Evolutionary conservation across 192 early-diverging fungal species (phyloP).

Genomic region (Chytriomyces confervae): DNA sequence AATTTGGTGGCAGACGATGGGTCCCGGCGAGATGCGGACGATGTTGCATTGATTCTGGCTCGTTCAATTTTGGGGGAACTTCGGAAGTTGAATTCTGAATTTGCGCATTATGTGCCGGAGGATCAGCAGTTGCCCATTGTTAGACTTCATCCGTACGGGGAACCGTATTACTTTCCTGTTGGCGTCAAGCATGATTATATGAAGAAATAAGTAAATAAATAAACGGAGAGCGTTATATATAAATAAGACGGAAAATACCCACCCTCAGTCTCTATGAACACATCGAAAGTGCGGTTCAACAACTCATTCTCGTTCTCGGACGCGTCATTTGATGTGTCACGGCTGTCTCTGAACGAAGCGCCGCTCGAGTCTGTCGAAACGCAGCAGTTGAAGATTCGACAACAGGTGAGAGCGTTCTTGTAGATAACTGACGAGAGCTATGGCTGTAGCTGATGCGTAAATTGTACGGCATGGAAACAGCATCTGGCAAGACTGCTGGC

Average conservation of each 20-base stretch:
- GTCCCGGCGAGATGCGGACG: neutral
- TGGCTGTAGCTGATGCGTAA: no score
- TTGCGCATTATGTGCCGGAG: constrained; percentile 45
- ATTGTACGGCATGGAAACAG: neutral
- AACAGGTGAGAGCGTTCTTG: no score
- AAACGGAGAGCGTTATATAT: no score
- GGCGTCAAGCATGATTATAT: constrained; percentile 52
- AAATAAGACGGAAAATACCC: no score
- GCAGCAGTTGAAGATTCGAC: no score
- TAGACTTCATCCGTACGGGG: constrained; percentile 36
- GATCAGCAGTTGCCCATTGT: constrained; percentile 43
- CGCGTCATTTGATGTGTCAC: no score
- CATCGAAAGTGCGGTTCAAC: no score
- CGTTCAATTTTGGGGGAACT: constrained; percentile 28
- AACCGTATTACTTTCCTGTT: constrained; percentile 37
- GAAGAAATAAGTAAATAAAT: neutral
- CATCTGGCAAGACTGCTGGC: constrained; percentile 19
- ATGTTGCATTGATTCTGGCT: neutral
- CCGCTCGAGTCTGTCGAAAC: no score
- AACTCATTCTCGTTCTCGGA: no score
- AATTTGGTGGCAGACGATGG: neutral
- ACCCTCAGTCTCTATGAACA: no score
- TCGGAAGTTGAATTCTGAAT: constrained; percentile 43
- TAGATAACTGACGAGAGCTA: no score
- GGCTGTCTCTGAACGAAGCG: no score